Evolutionary conservation across 306 rosid genomes (phyloP).

Genomic region (Senna siamea): DNA sequence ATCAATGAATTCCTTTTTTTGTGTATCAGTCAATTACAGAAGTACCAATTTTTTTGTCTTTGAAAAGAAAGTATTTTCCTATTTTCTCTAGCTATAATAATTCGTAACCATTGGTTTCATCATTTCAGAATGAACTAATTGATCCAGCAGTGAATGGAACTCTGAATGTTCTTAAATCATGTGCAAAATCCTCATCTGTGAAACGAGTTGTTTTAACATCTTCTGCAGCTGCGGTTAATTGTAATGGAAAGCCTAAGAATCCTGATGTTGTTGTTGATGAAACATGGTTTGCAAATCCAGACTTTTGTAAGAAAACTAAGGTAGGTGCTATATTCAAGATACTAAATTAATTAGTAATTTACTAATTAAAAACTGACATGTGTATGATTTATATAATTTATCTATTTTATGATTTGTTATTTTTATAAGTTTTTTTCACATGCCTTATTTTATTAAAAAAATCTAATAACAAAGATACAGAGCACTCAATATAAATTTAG

Average conservation of each 20-base stretch:
- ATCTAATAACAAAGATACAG: too few relatives aligned
- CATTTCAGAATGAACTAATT: constrained; percentile 45
- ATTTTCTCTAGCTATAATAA: neutral
- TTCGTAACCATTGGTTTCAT: neutral
- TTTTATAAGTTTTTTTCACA: too few relatives aligned
- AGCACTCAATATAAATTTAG: too few relatives aligned
- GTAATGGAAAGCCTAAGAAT: constrained; percentile 32
- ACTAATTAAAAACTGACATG: neutral
- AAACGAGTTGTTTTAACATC: constrained; percentile 51
- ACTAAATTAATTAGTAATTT: constrained; percentile 1
- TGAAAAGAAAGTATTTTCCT: neutral
- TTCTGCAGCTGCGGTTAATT: constrained; percentile 37
- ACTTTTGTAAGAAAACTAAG: constrained; percentile 31
- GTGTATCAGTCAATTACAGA: too few relatives aligned
- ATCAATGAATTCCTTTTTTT: too few relatives aligned
- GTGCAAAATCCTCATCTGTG: constrained; percentile 46
- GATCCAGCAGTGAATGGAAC: constrained; percentile 56
- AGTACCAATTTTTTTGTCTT: neutral
- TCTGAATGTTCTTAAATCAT: constrained; percentile 52
- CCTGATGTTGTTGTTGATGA: constrained; percentile 46
- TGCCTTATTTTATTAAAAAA: too few relatives aligned
- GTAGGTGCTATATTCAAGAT: constrained; percentile 21
- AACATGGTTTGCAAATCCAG: constrained; percentile 50
- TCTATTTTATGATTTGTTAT: too few relatives aligned
- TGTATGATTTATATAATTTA: too few relatives aligned